A percentile compares a stretch with the other conserved stretches of the same genome.
phyloP scores from a whole-genome alignment of 768 basidiomycete species.

The Boletus reticuloceps region DNA sequence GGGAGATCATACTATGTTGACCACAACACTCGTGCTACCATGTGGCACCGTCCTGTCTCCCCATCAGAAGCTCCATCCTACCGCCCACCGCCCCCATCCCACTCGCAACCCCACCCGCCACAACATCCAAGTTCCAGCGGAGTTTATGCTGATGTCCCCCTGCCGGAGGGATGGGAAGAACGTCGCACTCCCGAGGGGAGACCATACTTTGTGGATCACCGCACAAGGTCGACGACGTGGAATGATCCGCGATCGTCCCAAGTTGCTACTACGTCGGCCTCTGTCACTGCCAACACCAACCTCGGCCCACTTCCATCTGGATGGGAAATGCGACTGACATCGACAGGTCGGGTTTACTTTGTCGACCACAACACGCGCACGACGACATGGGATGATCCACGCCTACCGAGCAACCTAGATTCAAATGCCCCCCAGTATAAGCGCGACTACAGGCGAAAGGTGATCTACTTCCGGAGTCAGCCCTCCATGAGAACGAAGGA shows the following conservation, averaged over 20 bases:
- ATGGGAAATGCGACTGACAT: constrained; percentile 94
- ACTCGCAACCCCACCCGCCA: constrained; percentile 19
- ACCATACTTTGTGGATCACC: constrained; percentile 75
- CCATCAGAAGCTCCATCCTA: constrained; percentile 23
- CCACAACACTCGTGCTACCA: constrained; percentile 76
- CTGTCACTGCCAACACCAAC: constrained; percentile 49
- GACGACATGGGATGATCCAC: constrained; percentile 92
- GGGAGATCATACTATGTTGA: constrained; percentile 85
- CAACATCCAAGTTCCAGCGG: constrained; percentile 30
- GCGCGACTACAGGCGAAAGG: constrained; percentile 87
- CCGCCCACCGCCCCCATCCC: constrained; percentile 11
- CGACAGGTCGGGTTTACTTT: constrained; percentile 83
- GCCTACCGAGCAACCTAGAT: constrained; percentile 77
- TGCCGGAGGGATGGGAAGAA: constrained; percentile 92
- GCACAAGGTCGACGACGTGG: constrained; percentile 86
- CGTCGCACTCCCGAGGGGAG: constrained; percentile 86
- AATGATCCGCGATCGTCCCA: constrained; percentile 71
- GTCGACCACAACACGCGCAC: constrained; percentile 90
- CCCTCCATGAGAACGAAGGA: constrained; percentile 75
- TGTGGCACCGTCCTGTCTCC: constrained; percentile 62
- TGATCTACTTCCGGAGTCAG: constrained; percentile 90
- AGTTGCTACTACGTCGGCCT: constrained; percentile 42
- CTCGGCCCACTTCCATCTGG: constrained; percentile 85
- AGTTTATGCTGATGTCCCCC: constrained; percentile 58
- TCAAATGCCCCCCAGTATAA: constrained; percentile 94